Conservation (phyloP, 192 early-diverging fungal species). For the Coemansia furcata region DNA sequence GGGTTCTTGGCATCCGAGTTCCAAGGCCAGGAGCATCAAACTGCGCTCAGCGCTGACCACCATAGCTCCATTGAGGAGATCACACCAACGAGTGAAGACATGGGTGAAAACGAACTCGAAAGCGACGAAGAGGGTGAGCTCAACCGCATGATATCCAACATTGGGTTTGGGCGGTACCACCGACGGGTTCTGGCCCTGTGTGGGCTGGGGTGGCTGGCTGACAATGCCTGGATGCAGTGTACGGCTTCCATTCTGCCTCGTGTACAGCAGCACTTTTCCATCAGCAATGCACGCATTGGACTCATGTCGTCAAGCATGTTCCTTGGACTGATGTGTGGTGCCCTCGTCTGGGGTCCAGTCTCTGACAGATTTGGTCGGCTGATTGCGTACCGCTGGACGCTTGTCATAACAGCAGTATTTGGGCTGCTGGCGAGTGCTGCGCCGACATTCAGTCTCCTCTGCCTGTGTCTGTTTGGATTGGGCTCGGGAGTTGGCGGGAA, state of each 20-base stretch:
- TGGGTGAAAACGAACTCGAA: constrained; percentile 1
- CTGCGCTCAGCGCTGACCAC: not conserved
- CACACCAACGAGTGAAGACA: not conserved
- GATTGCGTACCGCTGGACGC: constrained; percentile 71
- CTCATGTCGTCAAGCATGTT: constrained; percentile 68
- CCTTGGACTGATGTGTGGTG: constrained; percentile 79
- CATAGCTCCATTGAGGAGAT: constrained; percentile 1
- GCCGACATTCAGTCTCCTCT: constrained; percentile 62
- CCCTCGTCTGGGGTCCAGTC: constrained; percentile 76
- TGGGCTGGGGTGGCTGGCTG: constrained; percentile 83
- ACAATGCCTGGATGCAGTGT: constrained; percentile 78
- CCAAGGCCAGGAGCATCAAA: not conserved
- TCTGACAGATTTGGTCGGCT: constrained; percentile 73
- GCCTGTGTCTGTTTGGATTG: constrained; percentile 61
- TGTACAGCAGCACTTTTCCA: constrained; percentile 70
- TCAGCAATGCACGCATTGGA: constrained; percentile 66
- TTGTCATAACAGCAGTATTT: constrained; percentile 69
- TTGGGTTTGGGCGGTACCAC: constrained; percentile 75
- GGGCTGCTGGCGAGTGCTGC: constrained; percentile 68
- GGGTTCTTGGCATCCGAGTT: not conserved
- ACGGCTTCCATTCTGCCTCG: constrained; percentile 71
- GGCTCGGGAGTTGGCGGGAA: constrained; percentile 73
- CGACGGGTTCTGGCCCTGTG: constrained; percentile 60
- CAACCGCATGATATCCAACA: constrained; percentile 62
- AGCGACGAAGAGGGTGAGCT: constrained; percentile 52